Base-by-base conservation (phyloP, 495 filamentous ascomycete genomes). In the Aspergillus heteromorphus region DNA sequence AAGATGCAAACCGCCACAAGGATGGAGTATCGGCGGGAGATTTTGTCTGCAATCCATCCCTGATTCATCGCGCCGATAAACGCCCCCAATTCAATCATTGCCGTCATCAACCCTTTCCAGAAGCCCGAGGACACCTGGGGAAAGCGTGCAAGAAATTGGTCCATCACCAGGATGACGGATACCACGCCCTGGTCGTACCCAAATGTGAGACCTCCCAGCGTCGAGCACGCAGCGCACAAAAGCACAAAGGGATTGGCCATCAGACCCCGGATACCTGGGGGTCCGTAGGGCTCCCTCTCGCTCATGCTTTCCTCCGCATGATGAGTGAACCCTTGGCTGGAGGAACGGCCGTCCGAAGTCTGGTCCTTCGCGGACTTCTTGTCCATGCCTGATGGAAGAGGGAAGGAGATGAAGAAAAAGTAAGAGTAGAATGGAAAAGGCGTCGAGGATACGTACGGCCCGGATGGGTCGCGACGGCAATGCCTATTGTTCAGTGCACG, bases 1-100 rank as follows among this genome's bases (percentile, higher is more conserved):
- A 84, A 86, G 51, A 85, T 75, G 5, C 63, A 52, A 7, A 82
- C 79, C 7, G 79, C 81, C 5, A 84, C 70, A 6, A 83, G 50
- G 42, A 85, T 79, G 0, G 79, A 79, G 48, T 77, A 83, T 25
- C 80, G 77, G 9, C 82, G 70, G 7, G 78, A 83, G 48, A 81
- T 76, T 60, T 72, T 77, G 57, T 85, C 82, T 0, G 82, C 81
- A 31, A 84, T 71, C 72, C 75, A 83, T 1, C 82, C 82, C 57
- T 81, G 76, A 48, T 80, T 81, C 14, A 84, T 53, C 0, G 80
- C 79, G 45, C 80, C 78, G 2, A 80, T 49, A 45, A 83, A 65
- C 10, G 81, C 81, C 10, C 81, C 79, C 36, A 83, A 56, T 55
- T 83, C 81, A 40, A 84, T 79, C 80, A 83, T 83, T 1, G 80